Evolutionary conservation across 441 rosid genomes (phyloP).

Genomic region (Kokia cookei): DNA sequence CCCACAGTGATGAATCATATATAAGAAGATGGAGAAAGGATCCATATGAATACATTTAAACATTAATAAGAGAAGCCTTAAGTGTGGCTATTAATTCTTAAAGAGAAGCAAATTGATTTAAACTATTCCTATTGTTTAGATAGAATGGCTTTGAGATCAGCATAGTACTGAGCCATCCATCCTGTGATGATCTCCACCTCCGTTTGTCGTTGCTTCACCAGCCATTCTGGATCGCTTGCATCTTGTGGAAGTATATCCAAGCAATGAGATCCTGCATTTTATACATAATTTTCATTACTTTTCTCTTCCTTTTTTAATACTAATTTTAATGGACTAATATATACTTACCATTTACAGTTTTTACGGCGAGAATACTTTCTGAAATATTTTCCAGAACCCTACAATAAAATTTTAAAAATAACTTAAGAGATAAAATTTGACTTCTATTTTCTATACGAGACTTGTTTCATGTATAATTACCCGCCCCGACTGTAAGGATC

Average conservation of each 20-base stretch:
- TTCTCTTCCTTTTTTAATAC: neutral
- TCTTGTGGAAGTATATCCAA: slow-evolving; percentile 30
- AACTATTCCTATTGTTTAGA: neutral
- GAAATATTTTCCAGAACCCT: slow-evolving; percentile 61
- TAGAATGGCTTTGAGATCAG: slow-evolving; percentile 18
- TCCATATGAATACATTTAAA: neutral
- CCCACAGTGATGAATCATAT: no score
- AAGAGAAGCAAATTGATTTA: neutral
- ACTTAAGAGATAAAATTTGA: neutral
- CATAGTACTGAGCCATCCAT: slow-evolving; percentile 47
- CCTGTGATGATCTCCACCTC: slow-evolving; percentile 39
- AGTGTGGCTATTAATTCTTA: neutral
- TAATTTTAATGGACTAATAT: no score
- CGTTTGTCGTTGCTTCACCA: slow-evolving; percentile 36
- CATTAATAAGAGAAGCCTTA: neutral
- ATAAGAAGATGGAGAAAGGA: no score
- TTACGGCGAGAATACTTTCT: slow-evolving; percentile 35
- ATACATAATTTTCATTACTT: neutral
- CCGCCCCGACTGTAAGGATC: slow-evolving; percentile 84
- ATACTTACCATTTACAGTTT: slow-evolving; percentile 35
- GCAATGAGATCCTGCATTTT: slow-evolving; percentile 61
- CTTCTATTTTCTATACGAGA: no score
- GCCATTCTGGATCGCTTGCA: slow-evolving; percentile 54
- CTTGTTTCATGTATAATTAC: slow-evolving; percentile 15
- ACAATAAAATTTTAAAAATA: neutral